A percentile compares a stretch with the other conserved stretches of the same genome.
phyloP scores from a whole-genome alignment of 2,329 filamentous ascomycete species.

The Diaporthe citriasiana region DNA sequence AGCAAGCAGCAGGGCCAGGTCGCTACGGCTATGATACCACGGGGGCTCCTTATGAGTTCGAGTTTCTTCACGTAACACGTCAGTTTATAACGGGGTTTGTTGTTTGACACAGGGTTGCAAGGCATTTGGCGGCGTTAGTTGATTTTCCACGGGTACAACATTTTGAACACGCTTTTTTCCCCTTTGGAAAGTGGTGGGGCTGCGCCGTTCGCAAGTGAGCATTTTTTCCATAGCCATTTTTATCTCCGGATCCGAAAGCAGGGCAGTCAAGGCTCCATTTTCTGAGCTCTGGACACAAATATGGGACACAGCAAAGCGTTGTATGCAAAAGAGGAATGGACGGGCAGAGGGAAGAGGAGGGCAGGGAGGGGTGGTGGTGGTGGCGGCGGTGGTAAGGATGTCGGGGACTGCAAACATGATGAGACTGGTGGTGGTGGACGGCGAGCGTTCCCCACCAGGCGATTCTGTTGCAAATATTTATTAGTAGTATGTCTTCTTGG shows the following conservation, averaged over 20 bases:
- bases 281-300: slow-evolving; percentile 2
- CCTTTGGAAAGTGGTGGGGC: slow-evolving; percentile 25
- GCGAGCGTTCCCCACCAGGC: slow-evolving; percentile 9
- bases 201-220: slow-evolving; percentile 36
- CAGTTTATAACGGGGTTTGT: slow-evolving; percentile 30
- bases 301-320: slow-evolving; percentile 24
- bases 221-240: not conserved
- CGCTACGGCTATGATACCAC: slow-evolving; percentile 43
- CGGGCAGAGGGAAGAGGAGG: not conserved
- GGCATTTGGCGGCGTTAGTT: slow-evolving; percentile 41
- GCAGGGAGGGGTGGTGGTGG: not conserved
- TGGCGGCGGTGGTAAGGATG: not conserved
- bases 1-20: slow-evolving; percentile 41
- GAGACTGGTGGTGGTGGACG: slow-evolving; percentile 17
- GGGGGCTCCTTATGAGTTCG: slow-evolving; percentile 36
- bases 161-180: slow-evolving; percentile 17
- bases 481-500: slow-evolving; percentile 32
- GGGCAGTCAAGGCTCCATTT: not conserved
- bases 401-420: not conserved
- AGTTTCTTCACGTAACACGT: slow-evolving; percentile 42
- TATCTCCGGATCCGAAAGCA: slow-evolving; percentile 14
- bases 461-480: slow-evolving; percentile 26
- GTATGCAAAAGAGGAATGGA: not conserved
- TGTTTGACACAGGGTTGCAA: slow-evolving; percentile 34
- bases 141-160: slow-evolving; percentile 30